Percentiles rank a stretch among this genome's conserved stretches.
phyloP scores from a whole-genome alignment of 2,329 filamentous ascomycete genomes.

The Trichoderma pleuroti region DNA sequence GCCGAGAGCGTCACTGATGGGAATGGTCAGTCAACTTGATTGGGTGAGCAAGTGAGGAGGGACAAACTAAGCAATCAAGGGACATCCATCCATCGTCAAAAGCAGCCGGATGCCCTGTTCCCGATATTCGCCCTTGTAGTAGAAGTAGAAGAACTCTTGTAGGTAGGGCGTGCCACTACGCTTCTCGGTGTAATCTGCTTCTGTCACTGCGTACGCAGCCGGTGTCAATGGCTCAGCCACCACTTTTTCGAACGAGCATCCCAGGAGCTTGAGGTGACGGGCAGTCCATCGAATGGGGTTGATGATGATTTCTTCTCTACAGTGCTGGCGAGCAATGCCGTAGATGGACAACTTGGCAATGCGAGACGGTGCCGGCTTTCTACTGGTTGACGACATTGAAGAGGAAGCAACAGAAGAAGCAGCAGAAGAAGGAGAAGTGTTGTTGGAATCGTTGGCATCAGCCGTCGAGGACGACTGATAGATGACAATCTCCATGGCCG shows the following conservation, averaged over 20 bases:
- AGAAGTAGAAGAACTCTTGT: background rate
- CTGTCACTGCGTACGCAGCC: background rate
- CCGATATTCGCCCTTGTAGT: background rate
- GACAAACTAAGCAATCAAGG: background rate
- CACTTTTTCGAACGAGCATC: background rate
- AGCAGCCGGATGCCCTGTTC: background rate
- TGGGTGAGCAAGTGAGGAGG: too few species aligned
- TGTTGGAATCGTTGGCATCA: background rate
- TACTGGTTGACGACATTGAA: background rate
- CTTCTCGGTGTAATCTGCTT: background rate
- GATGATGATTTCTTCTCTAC: background rate
- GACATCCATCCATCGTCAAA: background rate
- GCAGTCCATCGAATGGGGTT: background rate
- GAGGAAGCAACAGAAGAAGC: background rate
- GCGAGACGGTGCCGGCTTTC: background rate
- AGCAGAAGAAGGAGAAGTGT: background rate
- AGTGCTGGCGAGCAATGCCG: background rate
- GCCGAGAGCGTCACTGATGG: background rate
- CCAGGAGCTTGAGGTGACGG: slow-evolving; percentile 3
- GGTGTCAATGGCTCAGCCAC: background rate
- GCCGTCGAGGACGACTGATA: background rate
- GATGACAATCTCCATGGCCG: background rate
- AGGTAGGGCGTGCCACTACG: background rate
- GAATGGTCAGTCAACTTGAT: background rate
- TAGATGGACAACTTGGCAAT: background rate